These are phyloP conservation scores for Fusarium chuoi DNA, from an alignment of 2,329 filamentous ascomycete genomes.

Conservation along the genomic window DNA sequence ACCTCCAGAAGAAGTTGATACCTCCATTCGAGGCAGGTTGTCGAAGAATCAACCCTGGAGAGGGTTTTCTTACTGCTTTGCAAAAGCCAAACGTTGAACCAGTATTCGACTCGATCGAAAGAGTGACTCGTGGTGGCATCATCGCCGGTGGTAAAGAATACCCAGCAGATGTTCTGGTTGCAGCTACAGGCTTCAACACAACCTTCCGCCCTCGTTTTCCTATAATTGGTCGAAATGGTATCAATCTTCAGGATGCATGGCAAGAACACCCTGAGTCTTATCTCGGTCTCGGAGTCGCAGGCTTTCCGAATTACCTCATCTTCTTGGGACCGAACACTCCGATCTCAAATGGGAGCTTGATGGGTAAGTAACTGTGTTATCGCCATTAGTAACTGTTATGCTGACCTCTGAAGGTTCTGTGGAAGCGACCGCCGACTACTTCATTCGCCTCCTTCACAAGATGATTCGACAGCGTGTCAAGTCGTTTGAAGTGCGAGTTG, in stretches of 20 bases:
- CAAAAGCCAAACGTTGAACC: slow-evolving; percentile 60
- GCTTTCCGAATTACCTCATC: slow-evolving; percentile 67
- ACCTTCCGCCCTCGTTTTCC: slow-evolving; percentile 64
- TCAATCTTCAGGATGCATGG: slow-evolving; percentile 63
- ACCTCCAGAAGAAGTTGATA: slow-evolving; percentile 62
- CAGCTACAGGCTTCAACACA: slow-evolving; percentile 67
- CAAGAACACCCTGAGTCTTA: slow-evolving; percentile 59
- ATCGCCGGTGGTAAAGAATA: slow-evolving; percentile 58
- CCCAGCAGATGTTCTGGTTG: slow-evolving; percentile 65
- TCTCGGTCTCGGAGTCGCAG: slow-evolving; percentile 63
- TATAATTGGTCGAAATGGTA: slow-evolving; percentile 58
- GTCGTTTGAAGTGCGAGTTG: not conserved
- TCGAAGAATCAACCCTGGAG: slow-evolving; percentile 61
- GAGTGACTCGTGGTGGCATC: slow-evolving; percentile 57
- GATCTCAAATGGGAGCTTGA: slow-evolving; percentile 45
- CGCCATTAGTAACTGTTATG: no score
- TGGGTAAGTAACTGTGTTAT: not conserved
- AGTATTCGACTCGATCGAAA: slow-evolving; percentile 51
- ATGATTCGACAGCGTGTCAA: not conserved
- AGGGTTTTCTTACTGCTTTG: slow-evolving; percentile 60
- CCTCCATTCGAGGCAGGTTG: slow-evolving; percentile 61
- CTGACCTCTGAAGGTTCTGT: not conserved
- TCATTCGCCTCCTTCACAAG: not conserved
- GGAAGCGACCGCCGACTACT: not conserved
- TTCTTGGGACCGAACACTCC: slow-evolving; percentile 55